Evolutionary conservation across 805 yeast species (phyloP), one percentile per base, ranked within the genome.

Genomic region (Wickerhamomyces canadensis): DNA sequence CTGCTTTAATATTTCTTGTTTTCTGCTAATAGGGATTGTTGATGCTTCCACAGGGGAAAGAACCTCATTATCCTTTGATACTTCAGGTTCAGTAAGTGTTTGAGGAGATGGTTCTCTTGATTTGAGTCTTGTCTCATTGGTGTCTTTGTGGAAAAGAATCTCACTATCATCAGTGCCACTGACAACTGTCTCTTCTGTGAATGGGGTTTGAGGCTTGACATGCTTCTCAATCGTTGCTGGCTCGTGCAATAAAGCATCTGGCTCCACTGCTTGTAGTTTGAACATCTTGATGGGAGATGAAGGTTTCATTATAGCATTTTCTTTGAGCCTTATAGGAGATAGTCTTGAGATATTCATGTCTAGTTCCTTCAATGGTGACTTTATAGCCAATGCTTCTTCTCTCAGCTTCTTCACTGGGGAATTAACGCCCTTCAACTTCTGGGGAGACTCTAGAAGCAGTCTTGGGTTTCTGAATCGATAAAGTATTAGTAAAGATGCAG

Each of bases 321-420:
- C 9, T 9, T 37, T 36, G 16, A 49, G 43, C 28, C 31, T 43
- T 16, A 52, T 44, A 1, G 57, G 57, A 5, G 57, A 52, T 18
- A 51, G 45, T 14, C 27, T 39, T 14, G 44, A 32, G 2, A 42
- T 40, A 31, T 45, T 45, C 5, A 35, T 24, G 19, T 44, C 51
- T 5, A 43, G 28, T 16, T 45, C 52, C 19, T 43, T 52, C 34
- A 45, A 22, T 10, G 55, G 54, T 8, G 54, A 47, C 33, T 42
- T 42, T 25, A 42, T 19, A 2, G 16, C 31, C 6, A 55, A 21
- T 1, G 54, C 59, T 4, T 43, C 33, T 2, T 51, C 42, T 35
- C 57, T 42, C 10, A 56, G 25, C 30, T 38, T 40, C 35, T 45
- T 50, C 14, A 57, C 49, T 3, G 62, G 61, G 2, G 61, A 57